phyloP scores from a whole-genome alignment of 768 basidiomycete genomes.

The Suillus paluster region DNA sequence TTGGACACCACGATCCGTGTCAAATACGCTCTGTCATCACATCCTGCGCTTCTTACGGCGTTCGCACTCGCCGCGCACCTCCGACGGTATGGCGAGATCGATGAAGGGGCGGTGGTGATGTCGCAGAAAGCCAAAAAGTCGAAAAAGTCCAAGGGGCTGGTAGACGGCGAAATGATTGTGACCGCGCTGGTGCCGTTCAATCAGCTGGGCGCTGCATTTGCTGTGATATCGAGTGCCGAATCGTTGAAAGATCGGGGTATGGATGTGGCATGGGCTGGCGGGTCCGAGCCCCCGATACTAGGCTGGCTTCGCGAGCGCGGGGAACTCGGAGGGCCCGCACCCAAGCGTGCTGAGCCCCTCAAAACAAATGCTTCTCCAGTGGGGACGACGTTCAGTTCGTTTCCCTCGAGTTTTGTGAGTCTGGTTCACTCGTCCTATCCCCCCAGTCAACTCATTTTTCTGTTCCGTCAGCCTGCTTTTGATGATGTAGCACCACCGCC shows the following conservation, averaged over 20 bases:
- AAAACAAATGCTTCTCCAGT: slow-evolving; percentile 22
- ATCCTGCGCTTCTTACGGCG: slow-evolving; percentile 38
- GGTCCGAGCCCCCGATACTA: slow-evolving; percentile 70
- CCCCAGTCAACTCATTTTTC: not conserved
- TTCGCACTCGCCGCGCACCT: slow-evolving; percentile 45
- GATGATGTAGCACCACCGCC: slow-evolving; percentile 17
- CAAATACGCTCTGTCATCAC: slow-evolving; percentile 64
- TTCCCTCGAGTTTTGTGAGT: slow-evolving; percentile 51
- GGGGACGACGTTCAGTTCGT: slow-evolving; percentile 58
- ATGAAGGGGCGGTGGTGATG: slow-evolving; percentile 67
- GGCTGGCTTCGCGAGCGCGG: slow-evolving; percentile 76
- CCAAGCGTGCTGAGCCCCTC: slow-evolving; percentile 20
- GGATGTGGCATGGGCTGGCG: slow-evolving; percentile 75
- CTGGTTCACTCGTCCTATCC: slow-evolving; percentile 26
- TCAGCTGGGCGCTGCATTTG: slow-evolving; percentile 77
- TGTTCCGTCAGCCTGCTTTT: not conserved
- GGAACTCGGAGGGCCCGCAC: slow-evolving; percentile 47
- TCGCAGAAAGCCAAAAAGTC: slow-evolving; percentile 62
- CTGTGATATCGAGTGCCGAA: slow-evolving; percentile 68
- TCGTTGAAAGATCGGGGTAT: slow-evolving; percentile 59
- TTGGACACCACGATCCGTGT: slow-evolving; percentile 79
- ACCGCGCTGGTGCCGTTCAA: slow-evolving; percentile 79
- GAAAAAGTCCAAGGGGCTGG: slow-evolving; percentile 42
- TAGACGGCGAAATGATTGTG: slow-evolving; percentile 49
- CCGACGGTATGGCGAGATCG: slow-evolving; percentile 62